Evolutionary conservation across 2,329 filamentous ascomycete species (phyloP), one percentile per base, ranked within the genome.

Genomic region (Calonectria leucothoes): DNA sequence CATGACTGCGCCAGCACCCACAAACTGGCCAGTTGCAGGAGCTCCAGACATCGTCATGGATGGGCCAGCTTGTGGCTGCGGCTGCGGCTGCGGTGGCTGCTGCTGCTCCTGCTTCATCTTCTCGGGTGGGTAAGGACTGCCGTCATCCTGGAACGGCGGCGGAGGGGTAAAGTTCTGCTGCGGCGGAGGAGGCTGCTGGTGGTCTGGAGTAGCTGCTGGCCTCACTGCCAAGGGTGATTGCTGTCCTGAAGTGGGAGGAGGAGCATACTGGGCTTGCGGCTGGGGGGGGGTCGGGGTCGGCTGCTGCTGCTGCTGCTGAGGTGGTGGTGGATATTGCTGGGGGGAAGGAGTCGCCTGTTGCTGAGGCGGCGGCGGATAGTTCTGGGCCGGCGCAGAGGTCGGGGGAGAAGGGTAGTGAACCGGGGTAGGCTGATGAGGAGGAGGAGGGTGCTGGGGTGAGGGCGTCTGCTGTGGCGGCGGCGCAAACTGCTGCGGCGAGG

Each of bases 1-100:
- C 35, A 91, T 88, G 0, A 90, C 89, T 0, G 93, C 87, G 42
- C 72, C 74, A 0, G 90, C 91, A 35, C 94, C 94, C 7, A 88
- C 83, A 76, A 96, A 95, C 71, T 93, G 89, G 37, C 85, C 84
- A 20, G 86, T 84, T 8, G 84, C 81, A 14, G 86, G 87, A 5
- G 85, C 87, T 33, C 84, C 84, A 14, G 82, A 81, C 25, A 84
- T 80, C 57, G 85, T 81, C 75, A 75, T 84, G 82, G 33, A 82
- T 76, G 20, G 33, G 29, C 33, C 83, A 77, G 69, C 74, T 23
- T 75, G 66, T 37, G 77, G 74, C 52, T 76, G 81, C 42, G 75
- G 76, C 29, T 75, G 65, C 39, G 77, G 80, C 66, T 79, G 75
- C 55, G 75, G 81, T 33, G 76, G 76, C n/a, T 79, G 72, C 37